These are phyloP conservation scores for Mycogone perniciosa DNA, from an alignment of 2,329 filamentous ascomycete genomes.

Conservation along the genomic window DNA sequence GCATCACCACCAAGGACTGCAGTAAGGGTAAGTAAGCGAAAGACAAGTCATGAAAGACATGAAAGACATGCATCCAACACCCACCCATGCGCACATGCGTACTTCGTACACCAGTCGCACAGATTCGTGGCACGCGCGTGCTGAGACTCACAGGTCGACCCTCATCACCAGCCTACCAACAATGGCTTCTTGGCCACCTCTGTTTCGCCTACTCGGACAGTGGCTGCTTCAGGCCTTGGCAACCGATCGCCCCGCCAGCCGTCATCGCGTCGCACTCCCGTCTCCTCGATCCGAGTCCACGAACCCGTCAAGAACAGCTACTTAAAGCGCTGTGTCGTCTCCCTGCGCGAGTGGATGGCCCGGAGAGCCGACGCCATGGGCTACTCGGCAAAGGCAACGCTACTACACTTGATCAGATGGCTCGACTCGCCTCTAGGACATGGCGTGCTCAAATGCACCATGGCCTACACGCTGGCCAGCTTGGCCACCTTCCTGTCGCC, in stretches of 20 bases:
- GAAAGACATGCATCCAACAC: too few relatives aligned
- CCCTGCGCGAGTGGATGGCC: constrained; percentile 3
- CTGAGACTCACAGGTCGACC: too few relatives aligned
- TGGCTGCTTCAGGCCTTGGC: too few relatives aligned
- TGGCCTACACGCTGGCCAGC: constrained; percentile 77
- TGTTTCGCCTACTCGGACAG: too few relatives aligned
- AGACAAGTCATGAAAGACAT: too few relatives aligned
- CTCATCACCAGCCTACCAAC: too few relatives aligned
- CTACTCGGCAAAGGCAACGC: constrained; percentile 1
- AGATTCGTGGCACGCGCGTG: too few relatives aligned
- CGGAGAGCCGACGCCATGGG: constrained; percentile 5
- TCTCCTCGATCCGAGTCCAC: not conserved
- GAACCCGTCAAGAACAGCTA: constrained; percentile 2
- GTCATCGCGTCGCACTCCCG: not conserved
- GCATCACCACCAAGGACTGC: too few relatives aligned
- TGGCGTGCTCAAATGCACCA: constrained; percentile 76
- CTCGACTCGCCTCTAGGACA: constrained; percentile 62
- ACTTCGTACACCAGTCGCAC: too few relatives aligned
- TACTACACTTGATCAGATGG: constrained; percentile 35
- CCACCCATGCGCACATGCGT: too few relatives aligned
- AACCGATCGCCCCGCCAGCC: constrained; percentile 2
- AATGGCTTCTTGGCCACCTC: too few relatives aligned
- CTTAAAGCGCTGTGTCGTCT: constrained; percentile 3
- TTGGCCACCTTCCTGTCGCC: constrained; percentile 71
- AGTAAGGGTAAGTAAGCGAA: too few relatives aligned